Base-by-base conservation (phyloP, 305 asterid species). In the Petunia hybrid region DNA sequence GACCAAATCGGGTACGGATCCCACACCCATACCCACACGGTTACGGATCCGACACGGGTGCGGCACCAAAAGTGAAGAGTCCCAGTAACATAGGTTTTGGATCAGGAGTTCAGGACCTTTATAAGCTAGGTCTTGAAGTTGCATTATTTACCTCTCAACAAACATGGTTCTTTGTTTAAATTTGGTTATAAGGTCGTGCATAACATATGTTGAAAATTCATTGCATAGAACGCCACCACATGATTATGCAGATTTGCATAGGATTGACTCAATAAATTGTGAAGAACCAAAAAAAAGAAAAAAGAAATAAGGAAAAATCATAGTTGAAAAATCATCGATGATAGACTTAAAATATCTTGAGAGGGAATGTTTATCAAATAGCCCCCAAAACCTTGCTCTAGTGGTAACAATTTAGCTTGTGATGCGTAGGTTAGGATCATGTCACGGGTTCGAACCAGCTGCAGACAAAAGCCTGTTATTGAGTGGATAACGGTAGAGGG, bases 251-350 rank as follows among this genome's bases (percentile, higher is more conserved):
- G 12, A 22, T 61, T 61, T 22, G 6, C 8, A 3, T 66, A 66
- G 3, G 74, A 66, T 14, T 6, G 5, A 6, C 59, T 53, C 53
- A 40, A 36, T 40, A 66, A 66, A 3, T 14, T 40, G 73, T 40
- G 73, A 14, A 6, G 51, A 3, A 14, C 73, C 6, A 38, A 65
- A 51, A 40, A 36, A 41, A 66, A 6, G 36, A 66, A 0, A 51
- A 40, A 41, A 66, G 31, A 22, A 22, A 22, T 22, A 22, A 22
- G 31, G 31, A 1, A 3, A 66, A 12, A 14, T 40, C 35, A 66
- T 66, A 40, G 51, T 66, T 40, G 41, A 66, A 66, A 66, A 1
- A 13, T 41, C 40, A 68, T 68, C 43, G 76, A 43, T 68, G 76
- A n/a, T n/a, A 43, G n/a, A 68, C 13, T 43, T 16, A 45, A 55